Evolutionary conservation across 306 rosid genomes (phyloP), one percentile per base, ranked within the genome.

Genomic region (Betula pendula): DNA sequence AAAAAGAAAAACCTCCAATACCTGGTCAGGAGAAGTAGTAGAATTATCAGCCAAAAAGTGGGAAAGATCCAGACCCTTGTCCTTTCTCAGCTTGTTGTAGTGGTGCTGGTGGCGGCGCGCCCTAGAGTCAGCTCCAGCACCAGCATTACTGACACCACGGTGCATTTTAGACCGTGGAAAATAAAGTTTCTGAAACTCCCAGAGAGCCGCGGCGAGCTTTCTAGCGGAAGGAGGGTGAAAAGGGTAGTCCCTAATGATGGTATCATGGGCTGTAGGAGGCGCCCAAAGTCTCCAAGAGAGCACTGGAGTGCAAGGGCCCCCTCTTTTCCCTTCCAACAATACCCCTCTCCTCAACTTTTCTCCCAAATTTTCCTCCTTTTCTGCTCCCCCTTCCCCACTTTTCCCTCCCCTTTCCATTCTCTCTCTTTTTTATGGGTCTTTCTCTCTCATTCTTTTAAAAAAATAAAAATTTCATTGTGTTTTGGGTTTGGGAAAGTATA

Each of bases 21-120:
- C 98, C 90, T 89, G 97, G 27, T 89, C 93, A 79, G 97, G 92
- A 71, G 97, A 94, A 72, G 79, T 86, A 38, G 90, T 89, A 79
- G 86, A 89, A 75, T 92, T 89, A 83, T 90, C 93, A 25, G 79
- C 88, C 17, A 89, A 74, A 45, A 88, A 92, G 74, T 88, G 55
- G 33, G 93, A 81, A 68, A 89, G 81, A 72, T 92, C 83, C 15
- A 84, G 91, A 70, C 79, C 87, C 58, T 86, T 89, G 77, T 89
- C 97, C 77, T 68, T 90, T 59, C 51, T 67, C 43, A 31, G 68
- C 53, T 84, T 86, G 68, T 85, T 86, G 67, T 86, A 84, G 22
- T 48, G 79, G 79, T 89, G 83, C 45, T 88, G 88, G 72, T 77
- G 93, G 86, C 93, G 92, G 85, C 90, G 87, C 35, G 70, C 89